A percentile compares a stretch with the other conserved stretches of the same genome.
phyloP scores from a whole-genome alignment of 495 filamentous ascomycete species.

The Parmelia sp. region DNA sequence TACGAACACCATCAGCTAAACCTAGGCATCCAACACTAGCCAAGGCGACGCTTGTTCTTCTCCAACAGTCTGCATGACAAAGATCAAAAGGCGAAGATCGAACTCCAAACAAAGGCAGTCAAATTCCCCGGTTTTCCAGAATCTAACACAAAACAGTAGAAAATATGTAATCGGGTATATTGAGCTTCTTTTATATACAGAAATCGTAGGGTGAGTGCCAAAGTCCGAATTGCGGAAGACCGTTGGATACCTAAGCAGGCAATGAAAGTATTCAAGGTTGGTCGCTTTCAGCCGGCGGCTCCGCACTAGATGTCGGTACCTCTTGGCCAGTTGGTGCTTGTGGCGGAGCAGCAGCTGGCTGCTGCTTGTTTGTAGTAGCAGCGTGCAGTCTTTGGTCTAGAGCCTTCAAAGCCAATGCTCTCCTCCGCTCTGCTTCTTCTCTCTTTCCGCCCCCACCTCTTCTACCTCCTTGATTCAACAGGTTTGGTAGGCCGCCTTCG shows the following conservation, averaged over 20 bases:
- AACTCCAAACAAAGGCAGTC: background rate
- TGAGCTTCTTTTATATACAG: constrained; percentile 1
- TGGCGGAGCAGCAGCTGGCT: constrained; percentile 31
- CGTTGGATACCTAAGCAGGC: background rate
- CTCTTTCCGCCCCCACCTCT: constrained; percentile 50
- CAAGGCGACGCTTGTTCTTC: background rate
- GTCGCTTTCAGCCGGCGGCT: constrained; percentile 29
- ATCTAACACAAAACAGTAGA: background rate
- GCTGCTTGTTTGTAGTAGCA: constrained; percentile 51
- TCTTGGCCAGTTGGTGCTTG: constrained; percentile 34
- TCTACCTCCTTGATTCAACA: constrained; percentile 46
- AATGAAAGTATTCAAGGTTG: background rate
- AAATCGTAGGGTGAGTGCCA: background rate
- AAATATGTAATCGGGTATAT: background rate
- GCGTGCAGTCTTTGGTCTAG: constrained; percentile 87
- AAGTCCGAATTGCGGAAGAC: background rate
- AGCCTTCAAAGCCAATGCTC: constrained; percentile 83
- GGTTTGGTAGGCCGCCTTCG: constrained; percentile 59
- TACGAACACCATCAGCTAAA: background rate
- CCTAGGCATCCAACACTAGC: background rate
- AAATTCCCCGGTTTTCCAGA: background rate
- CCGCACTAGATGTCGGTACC: constrained; percentile 14
- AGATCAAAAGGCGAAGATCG: background rate
- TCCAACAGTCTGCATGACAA: background rate
- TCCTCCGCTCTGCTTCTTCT: constrained; percentile 85